phyloP scores from a whole-genome alignment of 768 basidiomycete genomes.

The Russula lepida region DNA sequence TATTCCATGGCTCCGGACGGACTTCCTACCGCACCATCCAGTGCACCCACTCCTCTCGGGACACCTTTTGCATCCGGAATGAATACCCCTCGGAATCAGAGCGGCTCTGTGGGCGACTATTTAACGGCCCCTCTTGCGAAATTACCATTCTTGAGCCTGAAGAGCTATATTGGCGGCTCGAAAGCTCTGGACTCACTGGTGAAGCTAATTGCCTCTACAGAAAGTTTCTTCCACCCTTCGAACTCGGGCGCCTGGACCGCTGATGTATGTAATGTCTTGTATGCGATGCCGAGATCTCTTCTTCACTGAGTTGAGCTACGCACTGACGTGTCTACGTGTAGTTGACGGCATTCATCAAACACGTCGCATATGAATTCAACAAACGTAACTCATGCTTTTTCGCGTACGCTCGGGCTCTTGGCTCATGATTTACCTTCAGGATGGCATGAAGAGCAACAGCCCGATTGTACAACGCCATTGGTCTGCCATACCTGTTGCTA shows the following conservation, averaged over 20 bases:
- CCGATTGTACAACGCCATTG: constrained; percentile 73
- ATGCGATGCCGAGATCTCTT: constrained; percentile 1
- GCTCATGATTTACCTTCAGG: constrained; percentile 32
- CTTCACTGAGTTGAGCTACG: not conserved
- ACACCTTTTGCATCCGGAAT: constrained; percentile 62
- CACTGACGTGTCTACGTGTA: constrained; percentile 25
- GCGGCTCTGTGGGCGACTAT: constrained; percentile 43
- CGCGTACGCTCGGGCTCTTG: not conserved
- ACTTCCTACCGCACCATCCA: constrained; percentile 47
- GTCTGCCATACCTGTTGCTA: constrained; percentile 27
- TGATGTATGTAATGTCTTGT: constrained; percentile 41
- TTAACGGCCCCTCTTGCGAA: constrained; percentile 51
- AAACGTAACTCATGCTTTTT: constrained; percentile 41
- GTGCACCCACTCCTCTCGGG: constrained; percentile 60
- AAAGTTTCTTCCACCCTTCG: constrained; percentile 86
- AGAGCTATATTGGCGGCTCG: constrained; percentile 70
- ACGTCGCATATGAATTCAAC: constrained; percentile 76
- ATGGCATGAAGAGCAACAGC: constrained; percentile 70
- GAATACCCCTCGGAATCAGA: constrained; percentile 47
- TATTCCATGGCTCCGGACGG: constrained; percentile 79
- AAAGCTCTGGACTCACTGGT: constrained; percentile 82
- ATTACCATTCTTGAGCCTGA: constrained; percentile 33
- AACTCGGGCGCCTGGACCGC: constrained; percentile 80
- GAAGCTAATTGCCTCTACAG: constrained; percentile 76
- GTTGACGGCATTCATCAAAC: constrained; percentile 81